These are phyloP conservation scores for Spraguea lophii DNA, from an alignment of 371 early-diverging fungal species.

Conservation along the genomic window DNA sequence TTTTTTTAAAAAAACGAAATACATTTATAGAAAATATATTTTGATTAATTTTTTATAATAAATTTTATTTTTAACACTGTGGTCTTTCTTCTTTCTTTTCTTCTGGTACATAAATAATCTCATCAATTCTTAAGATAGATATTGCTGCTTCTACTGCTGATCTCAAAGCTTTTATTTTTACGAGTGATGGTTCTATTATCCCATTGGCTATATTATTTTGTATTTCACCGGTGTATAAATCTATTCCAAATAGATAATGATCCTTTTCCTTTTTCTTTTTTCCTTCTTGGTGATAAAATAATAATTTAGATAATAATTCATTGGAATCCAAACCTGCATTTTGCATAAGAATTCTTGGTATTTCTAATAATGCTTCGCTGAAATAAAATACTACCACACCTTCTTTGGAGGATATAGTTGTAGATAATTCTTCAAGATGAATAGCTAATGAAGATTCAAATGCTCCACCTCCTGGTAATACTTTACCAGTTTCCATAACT, in stretches of 20 bases:
- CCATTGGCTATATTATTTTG: conserved; percentile 83
- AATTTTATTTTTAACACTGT: background rate
- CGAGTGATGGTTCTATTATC: conserved; percentile 92
- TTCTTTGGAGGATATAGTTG: conserved; percentile 57
- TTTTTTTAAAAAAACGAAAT: no score
- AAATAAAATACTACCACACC: conserved; percentile 92
- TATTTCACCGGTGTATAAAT: conserved; percentile 70
- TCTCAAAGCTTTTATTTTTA: conserved; percentile 88
- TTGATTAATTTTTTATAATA: no score
- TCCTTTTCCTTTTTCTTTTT: conserved; percentile 46
- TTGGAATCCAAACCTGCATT: conserved; percentile 96
- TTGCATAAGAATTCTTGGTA: conserved; percentile 86
- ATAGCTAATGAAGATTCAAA: conserved; percentile 88
- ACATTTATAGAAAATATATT: no score
- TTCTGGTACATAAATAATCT: conserved; percentile 27
- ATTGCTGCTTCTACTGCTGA: conserved; percentile 99
- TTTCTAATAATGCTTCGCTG: conserved; percentile 76
- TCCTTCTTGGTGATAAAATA: conserved; percentile 68
- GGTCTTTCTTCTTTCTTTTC: background rate
- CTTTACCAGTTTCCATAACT: conserved; percentile 77
- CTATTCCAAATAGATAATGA: conserved; percentile 68
- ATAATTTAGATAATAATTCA: conserved; percentile 67
- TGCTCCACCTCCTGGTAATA: conserved; percentile 97
- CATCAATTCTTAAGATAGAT: conserved; percentile 83
- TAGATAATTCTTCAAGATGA: conserved; percentile 86